Conservation (phyloP, 2,329 filamentous ascomycete genomes). For the Verticillium zaregamsianum region DNA sequence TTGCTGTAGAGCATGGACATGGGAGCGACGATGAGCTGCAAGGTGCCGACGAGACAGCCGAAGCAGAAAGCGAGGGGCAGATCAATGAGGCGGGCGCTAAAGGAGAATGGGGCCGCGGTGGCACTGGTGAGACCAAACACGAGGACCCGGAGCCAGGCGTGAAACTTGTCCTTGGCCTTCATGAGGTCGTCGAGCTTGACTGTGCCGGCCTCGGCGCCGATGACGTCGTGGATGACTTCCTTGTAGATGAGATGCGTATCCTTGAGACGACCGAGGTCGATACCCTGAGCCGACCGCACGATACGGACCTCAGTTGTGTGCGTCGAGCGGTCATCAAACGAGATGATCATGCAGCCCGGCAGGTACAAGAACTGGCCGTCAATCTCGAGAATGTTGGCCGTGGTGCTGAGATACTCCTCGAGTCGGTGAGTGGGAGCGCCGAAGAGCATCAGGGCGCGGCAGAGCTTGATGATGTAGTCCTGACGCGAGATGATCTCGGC, state of each 20-base stretch:
- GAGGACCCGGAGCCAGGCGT: slow-evolving; percentile 48
- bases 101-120: slow-evolving; percentile 71
- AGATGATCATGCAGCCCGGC: slow-evolving; percentile 88
- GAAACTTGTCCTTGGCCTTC: slow-evolving; percentile 50
- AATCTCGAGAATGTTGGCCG: slow-evolving; percentile 76
- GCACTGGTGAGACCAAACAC: slow-evolving; percentile 71
- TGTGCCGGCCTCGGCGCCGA: slow-evolving; percentile 55
- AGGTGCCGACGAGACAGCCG: slow-evolving; percentile 63
- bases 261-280: slow-evolving; percentile 58
- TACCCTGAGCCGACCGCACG: slow-evolving; percentile 52
- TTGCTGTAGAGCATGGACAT: slow-evolving; percentile 64
- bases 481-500: slow-evolving; percentile 71
- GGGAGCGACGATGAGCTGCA: slow-evolving; percentile 68
- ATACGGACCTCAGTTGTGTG: slow-evolving; percentile 66
- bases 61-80: slow-evolving; percentile 68
- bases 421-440: slow-evolving; percentile 86
- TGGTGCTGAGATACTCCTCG: slow-evolving; percentile 86
- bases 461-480: slow-evolving; percentile 78
- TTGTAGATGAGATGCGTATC: slow-evolving; percentile 62
- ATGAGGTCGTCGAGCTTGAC: slow-evolving; percentile 50
- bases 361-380: slow-evolving; percentile 86
- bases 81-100: slow-evolving; percentile 66
- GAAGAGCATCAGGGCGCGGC: slow-evolving; percentile 78
- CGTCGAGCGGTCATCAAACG: slow-evolving; percentile 68
- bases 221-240: slow-evolving; percentile 57